These are phyloP conservation scores for Croton setiger DNA, from an alignment of 441 rosid species.

Conservation along the genomic window DNA sequence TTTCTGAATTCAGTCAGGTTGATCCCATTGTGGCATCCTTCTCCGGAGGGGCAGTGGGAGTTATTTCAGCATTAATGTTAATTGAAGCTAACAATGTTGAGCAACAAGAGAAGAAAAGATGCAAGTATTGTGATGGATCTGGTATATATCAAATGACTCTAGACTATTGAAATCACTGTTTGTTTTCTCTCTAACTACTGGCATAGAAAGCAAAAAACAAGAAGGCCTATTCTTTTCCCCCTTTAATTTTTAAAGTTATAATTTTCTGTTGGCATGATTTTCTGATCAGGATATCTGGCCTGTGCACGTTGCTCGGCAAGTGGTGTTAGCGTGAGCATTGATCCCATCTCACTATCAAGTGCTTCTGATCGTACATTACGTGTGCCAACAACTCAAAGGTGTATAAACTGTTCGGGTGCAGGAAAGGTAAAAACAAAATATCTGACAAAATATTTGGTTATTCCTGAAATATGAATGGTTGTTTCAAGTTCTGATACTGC, in stretches of 20 bases:
- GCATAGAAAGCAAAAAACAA: neutral
- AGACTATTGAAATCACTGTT: neutral
- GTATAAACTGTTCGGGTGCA: constrained; percentile 86
- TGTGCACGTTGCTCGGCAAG: constrained; percentile 91
- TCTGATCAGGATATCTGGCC: constrained; percentile 72
- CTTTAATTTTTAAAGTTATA: constrained; percentile 2
- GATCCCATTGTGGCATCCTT: constrained; percentile 98
- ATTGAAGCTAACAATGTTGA: constrained; percentile 89
- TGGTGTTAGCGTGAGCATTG: constrained; percentile 62
- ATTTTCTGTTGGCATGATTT: constrained; percentile 3
- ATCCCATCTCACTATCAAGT: constrained; percentile 50
- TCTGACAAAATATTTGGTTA: neutral
- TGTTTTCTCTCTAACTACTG: neutral
- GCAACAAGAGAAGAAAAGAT: constrained; percentile 91
- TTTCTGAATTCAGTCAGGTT: constrained; percentile 66
- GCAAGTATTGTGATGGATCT: constrained; percentile 91
- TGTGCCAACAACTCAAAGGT: constrained; percentile 61
- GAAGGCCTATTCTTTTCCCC: constrained; percentile 2
- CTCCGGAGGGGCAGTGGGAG: constrained; percentile 97
- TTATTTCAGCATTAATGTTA: constrained; percentile 92
- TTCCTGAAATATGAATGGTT: neutral
- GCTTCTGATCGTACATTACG: constrained; percentile 46
- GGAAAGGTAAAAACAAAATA: constrained; percentile 60
- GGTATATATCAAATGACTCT: constrained; percentile 40
- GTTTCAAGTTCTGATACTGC: neutral